Conservation (phyloP, 164 flowering plant species). For the Euptelea pleiosperma region DNA sequence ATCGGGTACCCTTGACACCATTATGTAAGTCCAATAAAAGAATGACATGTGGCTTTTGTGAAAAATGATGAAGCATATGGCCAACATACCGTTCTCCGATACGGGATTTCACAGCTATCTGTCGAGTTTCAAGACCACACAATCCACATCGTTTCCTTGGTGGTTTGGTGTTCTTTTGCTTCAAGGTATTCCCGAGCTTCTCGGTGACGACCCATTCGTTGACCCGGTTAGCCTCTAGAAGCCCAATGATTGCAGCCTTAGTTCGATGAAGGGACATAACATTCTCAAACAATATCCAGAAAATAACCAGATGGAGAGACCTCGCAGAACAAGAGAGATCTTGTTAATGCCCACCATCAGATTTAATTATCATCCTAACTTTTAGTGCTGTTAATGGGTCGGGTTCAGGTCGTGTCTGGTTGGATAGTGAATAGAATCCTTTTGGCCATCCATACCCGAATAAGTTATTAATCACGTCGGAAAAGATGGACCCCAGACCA, state of each 20-base stretch:
- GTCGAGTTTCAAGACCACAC: slow-evolving; percentile 13
- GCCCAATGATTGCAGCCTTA: slow-evolving; percentile 66
- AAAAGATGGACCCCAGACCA: too few relatives aligned
- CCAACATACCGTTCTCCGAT: slow-evolving; percentile 40
- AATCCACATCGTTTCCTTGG: slow-evolving; percentile 31
- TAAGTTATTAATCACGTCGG: too few relatives aligned
- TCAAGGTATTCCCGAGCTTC: slow-evolving; percentile 50
- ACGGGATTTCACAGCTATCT: slow-evolving; percentile 4
- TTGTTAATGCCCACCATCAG: too few relatives aligned
- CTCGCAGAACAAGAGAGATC: slow-evolving; percentile 20
- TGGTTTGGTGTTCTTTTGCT: slow-evolving; percentile 28
- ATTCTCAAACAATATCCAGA: slow-evolving; percentile 80
- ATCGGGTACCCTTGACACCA: too few relatives aligned
- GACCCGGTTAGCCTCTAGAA: slow-evolving; percentile 56
- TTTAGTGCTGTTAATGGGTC: too few relatives aligned
- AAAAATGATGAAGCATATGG: background rate
- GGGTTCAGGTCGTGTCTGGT: too few relatives aligned
- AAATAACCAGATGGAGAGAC: slow-evolving; percentile 61
- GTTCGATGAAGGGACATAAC: slow-evolving; percentile 76
- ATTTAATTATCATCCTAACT: too few relatives aligned
- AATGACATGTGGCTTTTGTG: background rate
- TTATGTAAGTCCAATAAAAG: background rate
- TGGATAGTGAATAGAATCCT: too few relatives aligned
- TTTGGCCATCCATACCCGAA: too few relatives aligned
- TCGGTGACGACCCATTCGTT: slow-evolving; percentile 87